phyloP scores from a whole-genome alignment of 768 basidiomycete genomes.

The Amyloporia xantha region DNA sequence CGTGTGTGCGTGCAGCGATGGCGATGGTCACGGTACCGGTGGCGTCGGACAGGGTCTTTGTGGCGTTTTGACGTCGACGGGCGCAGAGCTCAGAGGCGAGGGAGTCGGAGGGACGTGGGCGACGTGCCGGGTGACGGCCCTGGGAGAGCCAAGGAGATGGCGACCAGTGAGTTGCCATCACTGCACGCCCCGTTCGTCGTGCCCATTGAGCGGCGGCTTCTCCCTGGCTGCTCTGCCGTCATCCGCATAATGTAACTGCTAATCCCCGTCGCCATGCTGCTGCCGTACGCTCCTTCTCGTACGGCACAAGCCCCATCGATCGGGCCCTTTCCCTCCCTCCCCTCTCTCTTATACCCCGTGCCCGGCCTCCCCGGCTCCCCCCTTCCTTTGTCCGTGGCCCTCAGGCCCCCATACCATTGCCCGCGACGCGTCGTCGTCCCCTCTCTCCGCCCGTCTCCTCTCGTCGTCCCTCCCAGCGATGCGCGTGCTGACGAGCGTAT shows the following conservation, averaged over 20 bases:
- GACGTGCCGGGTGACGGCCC: no score
- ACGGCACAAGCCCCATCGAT: neutral
- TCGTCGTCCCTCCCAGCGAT: neutral
- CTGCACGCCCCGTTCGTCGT: no score
- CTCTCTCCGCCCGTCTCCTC: neutral
- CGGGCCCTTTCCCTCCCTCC: neutral
- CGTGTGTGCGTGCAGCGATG: no score
- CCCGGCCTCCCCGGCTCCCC: no score
- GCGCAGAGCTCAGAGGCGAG: no score
- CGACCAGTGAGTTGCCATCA: no score
- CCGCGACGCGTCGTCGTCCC: neutral
- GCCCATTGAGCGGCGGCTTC: no score
- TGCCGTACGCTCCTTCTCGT: neutral
- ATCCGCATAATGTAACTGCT: no score
- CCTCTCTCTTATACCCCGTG: neutral
- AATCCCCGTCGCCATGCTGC: neutral
- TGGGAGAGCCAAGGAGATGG: slow-evolving; percentile 1
- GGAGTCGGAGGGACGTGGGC: neutral
- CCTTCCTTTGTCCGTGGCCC: neutral
- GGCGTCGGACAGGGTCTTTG: no score
- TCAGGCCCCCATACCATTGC: no score
- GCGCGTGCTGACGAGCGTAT: neutral
- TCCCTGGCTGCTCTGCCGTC: no score
- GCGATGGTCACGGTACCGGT: neutral
- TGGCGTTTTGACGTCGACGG: no score